Evolutionary conservation across 1,284 basidiomycete genomes (phyloP).

Genomic region (Pseudozyma flocculosa): DNA sequence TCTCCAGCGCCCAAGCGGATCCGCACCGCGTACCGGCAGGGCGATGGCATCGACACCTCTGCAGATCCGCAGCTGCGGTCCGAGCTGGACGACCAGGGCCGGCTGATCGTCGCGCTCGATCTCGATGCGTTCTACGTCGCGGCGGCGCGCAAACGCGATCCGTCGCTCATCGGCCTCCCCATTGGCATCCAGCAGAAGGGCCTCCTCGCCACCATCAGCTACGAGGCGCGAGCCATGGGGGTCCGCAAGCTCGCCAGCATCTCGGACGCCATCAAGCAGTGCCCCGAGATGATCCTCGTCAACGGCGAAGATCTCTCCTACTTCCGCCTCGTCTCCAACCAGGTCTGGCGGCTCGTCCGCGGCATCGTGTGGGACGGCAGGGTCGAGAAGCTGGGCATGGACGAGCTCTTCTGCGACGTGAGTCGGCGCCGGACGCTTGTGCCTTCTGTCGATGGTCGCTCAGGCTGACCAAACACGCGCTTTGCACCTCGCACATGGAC

Average conservation of each 20-base stretch:
- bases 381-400: constrained; percentile 60
- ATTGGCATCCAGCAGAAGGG: constrained; percentile 60
- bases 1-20: too few species aligned
- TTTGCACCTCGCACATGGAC: too few species aligned
- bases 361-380: constrained; percentile 37
- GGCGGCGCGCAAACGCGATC: constrained; percentile 57
- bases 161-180: constrained; percentile 54
- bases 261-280: constrained; percentile 49
- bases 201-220: constrained; percentile 58
- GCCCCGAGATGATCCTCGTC: constrained; percentile 58
- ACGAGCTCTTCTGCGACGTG: constrained; percentile 59
- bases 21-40: too few species aligned
- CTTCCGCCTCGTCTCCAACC: constrained; percentile 52
- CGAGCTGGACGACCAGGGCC: not conserved
- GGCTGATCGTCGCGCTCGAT: constrained; percentile 39
- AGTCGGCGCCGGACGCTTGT: too few species aligned
- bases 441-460: too few species aligned
- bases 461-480: too few species aligned
- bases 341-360: constrained; percentile 52
- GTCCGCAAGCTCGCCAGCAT: constrained; percentile 56
- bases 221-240: constrained; percentile 58
- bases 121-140: constrained; percentile 55
- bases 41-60: too few species aligned
- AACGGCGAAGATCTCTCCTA: constrained; percentile 58
- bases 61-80: too few species aligned